Evolutionary conservation across 2,329 filamentous ascomycete species (phyloP).

Genomic region (Pyrenochaeta sp.): DNA sequence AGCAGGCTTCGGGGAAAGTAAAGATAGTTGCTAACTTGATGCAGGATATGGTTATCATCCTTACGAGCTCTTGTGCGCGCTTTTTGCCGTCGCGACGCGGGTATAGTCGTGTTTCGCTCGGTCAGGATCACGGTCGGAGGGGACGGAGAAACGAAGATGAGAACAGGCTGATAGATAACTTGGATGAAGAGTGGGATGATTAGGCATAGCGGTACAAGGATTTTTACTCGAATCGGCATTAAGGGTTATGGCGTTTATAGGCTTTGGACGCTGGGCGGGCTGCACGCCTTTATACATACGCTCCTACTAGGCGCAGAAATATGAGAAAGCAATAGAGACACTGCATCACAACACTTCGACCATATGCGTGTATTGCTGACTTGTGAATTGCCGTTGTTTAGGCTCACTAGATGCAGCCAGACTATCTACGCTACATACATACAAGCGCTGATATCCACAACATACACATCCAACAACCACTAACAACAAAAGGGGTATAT

Average conservation of each 20-base stretch:
- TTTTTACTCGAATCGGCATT: neutral
- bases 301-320: neutral
- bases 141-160: constrained; percentile 74
- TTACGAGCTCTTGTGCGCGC: constrained; percentile 73
- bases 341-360: neutral
- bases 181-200: constrained; percentile 98
- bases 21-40: constrained; percentile 16
- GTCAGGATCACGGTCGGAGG: constrained; percentile 52
- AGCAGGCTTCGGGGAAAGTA: neutral
- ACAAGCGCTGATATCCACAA: neutral
- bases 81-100: constrained; percentile 71
- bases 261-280: neutral
- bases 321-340: neutral
- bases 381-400: neutral
- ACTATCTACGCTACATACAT: neutral
- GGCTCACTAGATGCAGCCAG: neutral
- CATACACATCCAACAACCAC: neutral
- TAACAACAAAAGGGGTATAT: neutral
- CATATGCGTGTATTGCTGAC: neutral
- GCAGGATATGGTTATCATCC: constrained; percentile 69
- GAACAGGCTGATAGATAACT: constrained; percentile 91
- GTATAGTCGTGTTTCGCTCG: constrained; percentile 70
- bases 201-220: constrained; percentile 23
- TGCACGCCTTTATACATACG: neutral
- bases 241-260: neutral